Base-by-base conservation (phyloP, 495 filamentous ascomycete species). In the Terfezia claveryi region DNA sequence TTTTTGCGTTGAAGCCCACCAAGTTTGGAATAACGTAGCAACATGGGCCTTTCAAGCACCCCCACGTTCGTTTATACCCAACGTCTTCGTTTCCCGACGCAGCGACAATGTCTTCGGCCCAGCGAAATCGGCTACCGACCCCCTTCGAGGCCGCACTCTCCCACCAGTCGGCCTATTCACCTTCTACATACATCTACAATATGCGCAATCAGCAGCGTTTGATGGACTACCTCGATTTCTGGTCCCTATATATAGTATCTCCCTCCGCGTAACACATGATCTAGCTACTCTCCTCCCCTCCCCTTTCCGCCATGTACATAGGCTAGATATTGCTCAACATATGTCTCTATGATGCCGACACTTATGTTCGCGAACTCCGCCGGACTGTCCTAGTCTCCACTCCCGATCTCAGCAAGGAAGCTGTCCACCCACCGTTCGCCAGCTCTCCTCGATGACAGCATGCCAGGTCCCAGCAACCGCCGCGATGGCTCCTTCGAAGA, bases 291-390 rank as follows among this genome's bases (percentile, higher is more conserved):
- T 2, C 27, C 2, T 20, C 27, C 27, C 27, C 27, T 32, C 7
- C 27, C 27, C 20, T n/a, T n/a, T n/a, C 41, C 41, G 4, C 41
- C 8, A 14, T 20, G 17, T 9, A 98, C n/a, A n/a, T n/a, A n/a
- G 89, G 91, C 87, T 99, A 62, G 91, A 99, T 79, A 88, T 99
- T 49, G 86, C 91, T 10, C 91, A 99, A 65, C 91, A 99, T 68
- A 94, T 95, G 81, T 91, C 87, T 14, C 77, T 99, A n/a, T n/a
- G n/a, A 32, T 99, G 91, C 66, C 85, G 91, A 49, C 87, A 96
- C 69, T n/a, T 99, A 94, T 70, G 92, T 99, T 17, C 82, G 91
- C 59, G 89, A 95, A 65, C 74, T 99, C 53, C 85, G 91, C 54
- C 76, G 91, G 53, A 95, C 89, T 2, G 87, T 96, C 44, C 77